Evolutionary conservation across 768 basidiomycete genomes (phyloP).

Genomic region (Mycena rebaudengoi): DNA sequence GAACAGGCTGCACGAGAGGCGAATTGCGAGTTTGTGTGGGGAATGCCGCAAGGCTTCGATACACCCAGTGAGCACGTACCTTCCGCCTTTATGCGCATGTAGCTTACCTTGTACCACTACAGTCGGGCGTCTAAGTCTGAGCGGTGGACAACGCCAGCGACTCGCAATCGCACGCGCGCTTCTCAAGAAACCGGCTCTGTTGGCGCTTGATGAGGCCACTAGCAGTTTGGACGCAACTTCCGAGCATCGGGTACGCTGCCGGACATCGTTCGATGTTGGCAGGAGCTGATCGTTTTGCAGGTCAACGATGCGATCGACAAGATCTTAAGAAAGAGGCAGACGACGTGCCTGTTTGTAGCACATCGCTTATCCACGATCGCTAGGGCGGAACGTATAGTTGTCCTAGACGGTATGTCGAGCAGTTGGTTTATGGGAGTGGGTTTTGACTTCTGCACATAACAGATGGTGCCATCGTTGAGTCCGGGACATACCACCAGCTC

Average conservation of each 20-base stretch:
- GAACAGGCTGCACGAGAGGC: conserved; percentile 90
- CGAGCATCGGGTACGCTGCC: conserved; percentile 71
- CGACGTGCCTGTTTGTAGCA: conserved; percentile 90
- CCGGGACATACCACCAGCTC: conserved; percentile 82
- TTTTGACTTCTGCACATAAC: background rate
- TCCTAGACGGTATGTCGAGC: conserved; percentile 74
- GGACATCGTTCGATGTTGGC: background rate
- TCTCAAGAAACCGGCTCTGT: conserved; percentile 86
- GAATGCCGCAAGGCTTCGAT: conserved; percentile 93
- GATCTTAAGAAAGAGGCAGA: conserved; percentile 79
- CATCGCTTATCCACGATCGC: conserved; percentile 92
- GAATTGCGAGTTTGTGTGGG: conserved; percentile 96
- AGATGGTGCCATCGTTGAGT: conserved; percentile 85
- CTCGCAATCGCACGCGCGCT: conserved; percentile 88
- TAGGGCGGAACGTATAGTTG: conserved; percentile 87
- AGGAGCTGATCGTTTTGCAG: conserved; percentile 36
- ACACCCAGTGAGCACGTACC: conserved; percentile 73
- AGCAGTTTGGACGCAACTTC: conserved; percentile 90
- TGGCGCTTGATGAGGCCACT: conserved; percentile 91
- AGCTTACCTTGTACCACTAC: conserved; percentile 3
- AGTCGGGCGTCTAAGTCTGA: conserved; percentile 77
- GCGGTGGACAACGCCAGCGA: conserved; percentile 84
- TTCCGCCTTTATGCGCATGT: background rate
- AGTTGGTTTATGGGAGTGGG: background rate
- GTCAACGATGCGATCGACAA: conserved; percentile 93